Base-by-base conservation (phyloP, 257 asterid species). In the Ligustrum vulgare region DNA sequence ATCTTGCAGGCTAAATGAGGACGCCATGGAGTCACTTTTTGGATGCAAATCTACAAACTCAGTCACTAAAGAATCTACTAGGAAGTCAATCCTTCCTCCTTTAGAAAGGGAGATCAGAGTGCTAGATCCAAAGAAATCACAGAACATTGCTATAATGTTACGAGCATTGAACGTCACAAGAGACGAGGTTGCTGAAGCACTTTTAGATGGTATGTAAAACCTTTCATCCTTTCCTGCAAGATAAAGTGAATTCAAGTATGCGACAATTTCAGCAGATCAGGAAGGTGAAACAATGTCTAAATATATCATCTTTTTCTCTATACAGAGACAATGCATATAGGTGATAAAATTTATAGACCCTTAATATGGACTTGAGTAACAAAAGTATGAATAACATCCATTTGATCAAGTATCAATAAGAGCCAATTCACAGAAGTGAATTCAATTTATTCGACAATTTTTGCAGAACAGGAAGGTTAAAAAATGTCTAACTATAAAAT, bases 111-210 rank as follows among this genome's bases (percentile, higher is more conserved):
- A 90, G 81, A 89, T 83, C 72, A 87, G 96, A 83, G 97, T 95
- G 12, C 80, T 95, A 64, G 99, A 95, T 80, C 98, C 99, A 1
- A 95, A 95, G 94, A 95, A 95, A 80, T 93, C 99, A 0, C 99
- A 95, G 73, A 95, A 95, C 82, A 93, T 95, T 43, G 98, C 99
- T 63, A 95, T 95, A 54, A 69, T 95, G 32, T 78, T 95, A 78
- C 90, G 99, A 8, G 99, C 99, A 31, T 65, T 95, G 87, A 95
- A 95, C 71, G 99, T 95, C 67, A 93, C 98, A 4, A 85, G 78
- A 78, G 97, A 93, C 2, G 98, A 93, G 83, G 99, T 95, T 82
- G 79, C 93, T 49, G 97, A 95, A 80, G 94, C 98, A 54, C 97
- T 95, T 70, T 73, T 86, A 75, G 96, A 95, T 75, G 99, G 99